A percentile compares a stretch with the other conserved stretches of the same genome.
phyloP scores from a whole-genome alignment of 345 rosid genomes.

The Citrus cavaleriei region DNA sequence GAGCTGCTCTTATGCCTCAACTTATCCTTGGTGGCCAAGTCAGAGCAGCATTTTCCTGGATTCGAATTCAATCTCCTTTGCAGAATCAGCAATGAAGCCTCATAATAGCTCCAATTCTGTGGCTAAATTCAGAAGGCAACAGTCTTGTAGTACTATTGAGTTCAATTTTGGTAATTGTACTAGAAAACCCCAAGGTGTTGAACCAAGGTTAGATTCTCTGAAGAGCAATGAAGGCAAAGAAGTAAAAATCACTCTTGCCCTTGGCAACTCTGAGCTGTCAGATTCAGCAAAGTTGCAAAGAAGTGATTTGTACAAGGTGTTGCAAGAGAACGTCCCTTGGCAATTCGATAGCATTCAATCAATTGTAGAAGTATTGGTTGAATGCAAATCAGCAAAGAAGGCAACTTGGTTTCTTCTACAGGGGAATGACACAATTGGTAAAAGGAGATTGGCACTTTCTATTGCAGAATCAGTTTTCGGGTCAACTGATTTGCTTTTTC shows the following conservation, averaged over 20 bases:
- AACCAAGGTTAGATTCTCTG: conserved; percentile 57
- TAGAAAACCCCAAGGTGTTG: conserved; percentile 29
- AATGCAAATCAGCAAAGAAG: conserved; percentile 26
- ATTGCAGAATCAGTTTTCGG: conserved; percentile 56
- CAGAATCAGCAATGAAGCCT: conserved; percentile 39
- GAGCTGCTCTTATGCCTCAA: conserved; percentile 28
- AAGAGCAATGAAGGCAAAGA: conserved; percentile 59
- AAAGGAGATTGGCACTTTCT: conserved; percentile 67
- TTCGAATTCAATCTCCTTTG: conserved; percentile 41
- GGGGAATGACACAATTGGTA: conserved; percentile 68
- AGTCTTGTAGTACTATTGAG: conserved; percentile 66
- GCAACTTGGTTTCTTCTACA: conserved; percentile 59
- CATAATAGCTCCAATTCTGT: conserved; percentile 31
- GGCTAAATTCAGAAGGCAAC: conserved; percentile 66
- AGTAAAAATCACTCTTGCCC: conserved; percentile 67
- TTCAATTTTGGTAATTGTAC: conserved; percentile 41
- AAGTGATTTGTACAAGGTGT: conserved; percentile 28
- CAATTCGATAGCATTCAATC: conserved; percentile 54
- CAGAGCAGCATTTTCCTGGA: conserved; percentile 43
- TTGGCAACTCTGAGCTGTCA: conserved; percentile 52
- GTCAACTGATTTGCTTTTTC: conserved; percentile 43
- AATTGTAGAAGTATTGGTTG: conserved; percentile 41
- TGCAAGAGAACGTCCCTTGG: conserved; percentile 74
- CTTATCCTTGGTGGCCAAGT: conserved; percentile 48
- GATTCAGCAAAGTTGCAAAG: conserved; percentile 33